Conservation (phyloP, 2,329 filamentous ascomycete genomes). For the Trichoderma arundinaceum region DNA sequence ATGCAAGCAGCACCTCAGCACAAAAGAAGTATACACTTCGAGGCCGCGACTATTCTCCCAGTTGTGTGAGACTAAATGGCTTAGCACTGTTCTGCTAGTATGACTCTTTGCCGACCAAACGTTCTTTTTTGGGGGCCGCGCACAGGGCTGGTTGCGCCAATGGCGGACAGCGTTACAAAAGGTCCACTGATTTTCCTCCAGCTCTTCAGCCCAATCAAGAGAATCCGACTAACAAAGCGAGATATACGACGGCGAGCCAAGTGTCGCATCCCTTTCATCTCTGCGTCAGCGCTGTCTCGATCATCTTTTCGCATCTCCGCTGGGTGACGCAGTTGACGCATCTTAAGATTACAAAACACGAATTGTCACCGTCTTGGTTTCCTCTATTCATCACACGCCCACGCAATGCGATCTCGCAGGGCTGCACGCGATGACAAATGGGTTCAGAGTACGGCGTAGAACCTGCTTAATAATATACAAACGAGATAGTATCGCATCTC, state of each 20-base stretch:
- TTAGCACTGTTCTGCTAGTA: slow-evolving; percentile 11
- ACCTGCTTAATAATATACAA: background rate
- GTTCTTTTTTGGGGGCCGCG: slow-evolving; percentile 18
- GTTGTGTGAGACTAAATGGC: background rate
- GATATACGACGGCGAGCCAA: slow-evolving; percentile 24
- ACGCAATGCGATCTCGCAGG: background rate
- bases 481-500: background rate
- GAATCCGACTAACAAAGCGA: slow-evolving; percentile 6
- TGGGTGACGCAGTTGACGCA: background rate
- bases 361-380: background rate
- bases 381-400: background rate
- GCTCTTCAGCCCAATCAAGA: slow-evolving; percentile 6
- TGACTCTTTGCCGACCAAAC: slow-evolving; percentile 22
- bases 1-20: background rate
- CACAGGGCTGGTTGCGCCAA: slow-evolving; percentile 12
- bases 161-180: slow-evolving; percentile 21
- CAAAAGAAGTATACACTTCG: background rate
- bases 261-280: background rate
- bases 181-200: slow-evolving; percentile 7
- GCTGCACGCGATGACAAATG: background rate
- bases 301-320: background rate
- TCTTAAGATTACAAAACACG: background rate
- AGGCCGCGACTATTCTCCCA: background rate
- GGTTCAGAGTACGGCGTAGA: background rate
- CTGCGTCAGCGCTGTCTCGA: slow-evolving; percentile 2